Evolutionary conservation across 345 rosid species (phyloP), one percentile per base, ranked within the genome.

Genomic region (Barbarea vulgaris): DNA sequence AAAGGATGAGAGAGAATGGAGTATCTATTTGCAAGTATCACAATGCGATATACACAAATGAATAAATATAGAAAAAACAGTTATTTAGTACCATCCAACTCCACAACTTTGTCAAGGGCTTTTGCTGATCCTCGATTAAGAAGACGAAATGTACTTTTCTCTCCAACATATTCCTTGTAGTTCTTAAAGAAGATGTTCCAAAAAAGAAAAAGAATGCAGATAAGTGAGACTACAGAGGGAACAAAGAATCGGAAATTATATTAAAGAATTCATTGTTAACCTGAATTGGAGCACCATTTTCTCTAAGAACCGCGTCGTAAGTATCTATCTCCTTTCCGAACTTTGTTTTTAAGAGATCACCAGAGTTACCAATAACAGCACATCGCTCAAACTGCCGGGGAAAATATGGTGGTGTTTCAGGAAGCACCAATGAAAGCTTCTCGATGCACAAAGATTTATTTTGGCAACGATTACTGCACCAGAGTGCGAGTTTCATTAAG

Each of bases 101-200:
- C 99, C 57, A 88, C 95, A 77, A 96, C 98, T 84, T 96, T 93
- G 80, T 96, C 99, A 55, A 91, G 96, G 71, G 99, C 98, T 91
- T 96, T 93, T 52, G 99, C 96, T 73, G 98, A 89, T 60, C 97
- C 98, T 77, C 98, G 82, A 65, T 89, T 96, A 76, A 96, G 98
- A 84, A 96, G 97, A 34, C 91, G 95, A 69, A 93, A 93, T 68
- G 89, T 82, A 59, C 97, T 88, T 81, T 93, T 96, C 83, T 81
- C 88, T 31, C 98, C 98, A 19, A 88, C 97, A 50, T 86, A 83
- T 53, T 90, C 88, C 9, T 87, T 82, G 79, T 85, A 89, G 75
- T 87, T 89, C 99, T 93, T 79, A 64, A 79, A 75, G 18, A 64
- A 60, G 67, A 46, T 34, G 60, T 64, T 77, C 19, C 65, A 19